These are phyloP conservation scores for Apophysomyces elegans DNA, from an alignment of 371 early-diverging fungal genomes.

Conservation along the genomic window DNA sequence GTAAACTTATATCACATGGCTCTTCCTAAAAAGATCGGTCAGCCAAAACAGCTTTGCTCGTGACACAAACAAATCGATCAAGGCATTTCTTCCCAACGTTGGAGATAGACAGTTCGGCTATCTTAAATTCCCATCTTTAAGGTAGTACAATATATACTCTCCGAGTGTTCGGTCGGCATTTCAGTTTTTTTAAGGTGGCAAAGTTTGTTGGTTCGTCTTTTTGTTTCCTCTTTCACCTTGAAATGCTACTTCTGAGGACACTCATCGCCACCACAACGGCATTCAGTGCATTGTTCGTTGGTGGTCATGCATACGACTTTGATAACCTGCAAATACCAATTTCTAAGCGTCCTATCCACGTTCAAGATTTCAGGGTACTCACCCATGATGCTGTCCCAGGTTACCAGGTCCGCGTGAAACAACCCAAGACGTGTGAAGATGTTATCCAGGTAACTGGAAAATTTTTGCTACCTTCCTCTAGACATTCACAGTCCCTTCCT, in stretches of 20 bases:
- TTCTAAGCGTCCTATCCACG: background rate
- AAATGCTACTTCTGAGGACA: background rate
- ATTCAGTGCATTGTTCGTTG: background rate
- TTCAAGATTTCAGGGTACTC: slow-evolving; percentile 19
- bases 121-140: no score
- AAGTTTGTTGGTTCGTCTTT: background rate
- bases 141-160: background rate
- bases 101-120: no score
- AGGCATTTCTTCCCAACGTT: no score
- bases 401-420: slow-evolving; percentile 37
- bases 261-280: background rate
- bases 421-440: slow-evolving; percentile 38
- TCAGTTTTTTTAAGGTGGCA: background rate
- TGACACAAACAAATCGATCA: no score
- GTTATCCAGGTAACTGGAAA: slow-evolving; percentile 30
- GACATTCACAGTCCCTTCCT: background rate
- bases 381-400: slow-evolving; percentile 23
- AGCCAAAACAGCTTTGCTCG: no score
- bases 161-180: background rate
- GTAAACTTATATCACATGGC: no score
- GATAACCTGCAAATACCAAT: background rate
- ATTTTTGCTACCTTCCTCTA: no score
- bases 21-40: no score
- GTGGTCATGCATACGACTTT: background rate
- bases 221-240: slow-evolving; percentile 1